Conservation (phyloP, 2,329 filamentous ascomycete species). For the Didymella sp. region DNA sequence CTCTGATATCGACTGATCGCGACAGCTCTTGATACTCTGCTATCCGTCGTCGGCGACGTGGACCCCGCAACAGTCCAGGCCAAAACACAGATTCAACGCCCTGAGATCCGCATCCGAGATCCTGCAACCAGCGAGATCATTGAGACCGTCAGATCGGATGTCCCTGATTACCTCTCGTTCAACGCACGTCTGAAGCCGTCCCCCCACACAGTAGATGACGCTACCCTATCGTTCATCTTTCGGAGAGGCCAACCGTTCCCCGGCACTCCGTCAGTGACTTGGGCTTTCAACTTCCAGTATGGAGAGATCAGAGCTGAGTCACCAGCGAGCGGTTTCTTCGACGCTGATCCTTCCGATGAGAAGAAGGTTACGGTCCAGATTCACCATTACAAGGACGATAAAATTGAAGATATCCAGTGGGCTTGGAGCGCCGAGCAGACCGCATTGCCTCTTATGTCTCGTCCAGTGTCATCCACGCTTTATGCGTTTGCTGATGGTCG, state of each 20-base stretch:
- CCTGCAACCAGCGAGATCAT: slow-evolving; percentile 6
- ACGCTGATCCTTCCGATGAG: slow-evolving; percentile 30
- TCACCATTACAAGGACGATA: slow-evolving; percentile 57
- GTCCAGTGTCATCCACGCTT: slow-evolving; percentile 27
- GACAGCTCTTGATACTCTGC: slow-evolving; percentile 27
- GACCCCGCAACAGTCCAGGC: slow-evolving; percentile 14
- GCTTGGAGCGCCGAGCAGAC: slow-evolving; percentile 51
- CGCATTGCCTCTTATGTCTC: slow-evolving; percentile 31
- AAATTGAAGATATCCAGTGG: slow-evolving; percentile 55
- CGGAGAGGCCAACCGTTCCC: slow-evolving; percentile 28
- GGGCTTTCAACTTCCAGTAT: slow-evolving; percentile 27
- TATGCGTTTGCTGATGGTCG: slow-evolving; percentile 34
- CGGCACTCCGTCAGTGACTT: slow-evolving; percentile 20
- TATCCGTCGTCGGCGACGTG: slow-evolving; percentile 29
- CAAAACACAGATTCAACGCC: slow-evolving; percentile 29
- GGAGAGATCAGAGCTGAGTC: slow-evolving; percentile 26
- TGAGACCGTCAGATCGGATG: slow-evolving; percentile 43
- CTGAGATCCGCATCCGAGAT: slow-evolving; percentile 7
- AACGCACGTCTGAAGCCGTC: slow-evolving; percentile 41
- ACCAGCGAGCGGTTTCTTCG: slow-evolving; percentile 23
- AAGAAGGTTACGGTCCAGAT: slow-evolving; percentile 56
- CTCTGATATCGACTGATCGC: too few relatives aligned
- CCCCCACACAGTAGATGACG: slow-evolving; percentile 12
- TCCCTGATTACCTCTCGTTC: slow-evolving; percentile 56
- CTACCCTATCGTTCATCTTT: slow-evolving; percentile 23